These are phyloP conservation scores for Amoeboaphelidium protococcarum DNA, from an alignment of 371 early-diverging fungal genomes.

Conservation along the genomic window DNA sequence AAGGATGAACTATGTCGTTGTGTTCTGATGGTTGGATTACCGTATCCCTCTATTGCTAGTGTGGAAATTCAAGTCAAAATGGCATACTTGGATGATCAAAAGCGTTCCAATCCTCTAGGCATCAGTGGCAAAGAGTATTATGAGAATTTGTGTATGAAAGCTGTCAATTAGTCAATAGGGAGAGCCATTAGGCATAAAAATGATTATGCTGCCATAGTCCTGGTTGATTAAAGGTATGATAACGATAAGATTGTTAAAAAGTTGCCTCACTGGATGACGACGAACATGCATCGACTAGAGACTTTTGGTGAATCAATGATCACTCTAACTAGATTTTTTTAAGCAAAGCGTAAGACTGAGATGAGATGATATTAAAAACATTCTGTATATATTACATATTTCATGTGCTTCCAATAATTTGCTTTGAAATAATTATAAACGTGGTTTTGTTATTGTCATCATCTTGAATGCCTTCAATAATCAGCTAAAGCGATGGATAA, in stretches of 20 bases:
- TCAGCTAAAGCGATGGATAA: too few relatives aligned
- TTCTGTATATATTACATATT: too few relatives aligned
- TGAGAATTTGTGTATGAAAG: slow-evolving; percentile 76
- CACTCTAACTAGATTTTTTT: too few relatives aligned
- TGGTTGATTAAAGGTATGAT: slow-evolving; percentile 25
- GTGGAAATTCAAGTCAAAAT: slow-evolving; percentile 15
- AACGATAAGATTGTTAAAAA: slow-evolving; percentile 7
- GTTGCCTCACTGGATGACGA: slow-evolving; percentile 20
- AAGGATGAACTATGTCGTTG: slow-evolving; percentile 15
- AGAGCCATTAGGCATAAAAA: slow-evolving; percentile 66
- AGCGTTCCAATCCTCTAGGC: too few relatives aligned
- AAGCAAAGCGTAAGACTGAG: too few relatives aligned
- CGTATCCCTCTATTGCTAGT: slow-evolving; percentile 44
- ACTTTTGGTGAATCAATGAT: slow-evolving; percentile 3
- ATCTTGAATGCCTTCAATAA: too few relatives aligned
- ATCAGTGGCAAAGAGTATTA: slow-evolving; percentile 49
- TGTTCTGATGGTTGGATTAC: slow-evolving; percentile 67
- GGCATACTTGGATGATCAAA: too few relatives aligned
- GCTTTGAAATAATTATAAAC: too few relatives aligned
- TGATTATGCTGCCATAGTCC: slow-evolving; percentile 40
- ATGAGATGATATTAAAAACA: too few relatives aligned
- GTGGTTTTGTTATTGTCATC: too few relatives aligned
- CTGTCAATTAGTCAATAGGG: slow-evolving; percentile 89
- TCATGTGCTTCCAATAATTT: too few relatives aligned
- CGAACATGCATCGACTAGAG: slow-evolving; percentile 3